These are phyloP conservation scores for Populus tomentosa DNA, from an alignment of 441 rosid species.

Conservation along the genomic window DNA sequence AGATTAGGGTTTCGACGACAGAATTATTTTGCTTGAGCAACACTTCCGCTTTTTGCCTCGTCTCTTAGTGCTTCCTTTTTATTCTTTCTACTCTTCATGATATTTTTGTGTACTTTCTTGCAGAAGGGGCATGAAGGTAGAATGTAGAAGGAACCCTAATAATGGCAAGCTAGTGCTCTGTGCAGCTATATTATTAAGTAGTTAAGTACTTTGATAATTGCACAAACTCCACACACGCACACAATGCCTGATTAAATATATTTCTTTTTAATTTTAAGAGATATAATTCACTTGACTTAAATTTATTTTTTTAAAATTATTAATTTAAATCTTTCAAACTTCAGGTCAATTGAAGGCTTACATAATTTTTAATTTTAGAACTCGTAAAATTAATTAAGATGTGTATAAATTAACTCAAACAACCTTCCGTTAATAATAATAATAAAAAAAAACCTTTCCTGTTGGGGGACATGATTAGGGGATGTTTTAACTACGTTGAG, in stretches of 20 bases:
- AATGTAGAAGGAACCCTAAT: background rate
- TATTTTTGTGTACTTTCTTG: background rate
- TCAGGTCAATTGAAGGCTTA: too few species aligned
- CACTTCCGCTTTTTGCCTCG: background rate
- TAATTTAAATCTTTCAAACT: accelerated
- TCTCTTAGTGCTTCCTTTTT: background rate
- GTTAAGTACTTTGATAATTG: background rate
- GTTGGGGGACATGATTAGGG: background rate
- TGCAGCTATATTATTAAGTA: too few species aligned
- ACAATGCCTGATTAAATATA: too few species aligned
- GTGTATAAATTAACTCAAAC: too few species aligned
- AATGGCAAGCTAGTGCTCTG: background rate
- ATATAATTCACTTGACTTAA: too few species aligned
- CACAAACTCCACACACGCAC: background rate
- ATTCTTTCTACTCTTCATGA: background rate
- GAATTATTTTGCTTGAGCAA: conserved; percentile 1
- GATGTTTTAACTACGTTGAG: background rate
- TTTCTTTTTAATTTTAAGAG: too few species aligned
- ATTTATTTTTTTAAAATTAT: too few species aligned
- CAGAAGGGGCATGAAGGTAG: background rate
- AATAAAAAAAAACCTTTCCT: background rate
- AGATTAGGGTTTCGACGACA: background rate
- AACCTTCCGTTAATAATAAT: too few species aligned
- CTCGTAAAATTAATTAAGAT: too few species aligned
- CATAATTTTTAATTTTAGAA: too few species aligned